phyloP scores from a whole-genome alignment of 2,329 filamentous ascomycete genomes.

The Dothideomycetidae sp. region DNA sequence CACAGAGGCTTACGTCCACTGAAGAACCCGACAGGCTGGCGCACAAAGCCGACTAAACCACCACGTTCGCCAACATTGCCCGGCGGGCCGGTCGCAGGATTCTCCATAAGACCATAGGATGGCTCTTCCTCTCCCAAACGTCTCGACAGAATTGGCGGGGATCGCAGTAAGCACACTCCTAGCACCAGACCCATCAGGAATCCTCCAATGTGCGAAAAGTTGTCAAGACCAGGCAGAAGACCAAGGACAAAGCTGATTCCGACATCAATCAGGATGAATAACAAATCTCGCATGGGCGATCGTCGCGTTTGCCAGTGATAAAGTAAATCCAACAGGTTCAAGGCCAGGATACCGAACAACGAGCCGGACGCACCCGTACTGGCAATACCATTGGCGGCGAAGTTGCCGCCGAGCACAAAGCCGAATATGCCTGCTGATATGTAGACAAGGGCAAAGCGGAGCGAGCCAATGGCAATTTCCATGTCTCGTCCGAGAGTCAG shows the following conservation, averaged over 20 bases:
- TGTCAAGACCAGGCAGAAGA: conserved; percentile 82
- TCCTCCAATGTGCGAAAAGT: conserved; percentile 93
- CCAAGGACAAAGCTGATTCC: conserved; percentile 84
- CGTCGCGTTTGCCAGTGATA: conserved; percentile 79
- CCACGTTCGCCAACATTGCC: conserved; percentile 7
- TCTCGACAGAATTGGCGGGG: conserved; percentile 63
- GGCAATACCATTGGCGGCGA: conserved; percentile 63
- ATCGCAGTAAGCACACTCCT: conserved; percentile 77
- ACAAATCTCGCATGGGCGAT: conserved; percentile 66
- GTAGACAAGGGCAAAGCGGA: conserved; percentile 84
- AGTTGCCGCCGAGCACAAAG: conserved; percentile 89
- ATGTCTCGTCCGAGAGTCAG: conserved; percentile 83
- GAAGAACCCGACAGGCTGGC: conserved; percentile 57
- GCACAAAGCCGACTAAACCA: conserved; percentile 30
- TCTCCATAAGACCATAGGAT: conserved; percentile 52
- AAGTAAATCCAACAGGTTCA: conserved; percentile 75
- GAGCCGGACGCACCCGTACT: conserved; percentile 78
- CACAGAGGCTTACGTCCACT: conserved; percentile 82
- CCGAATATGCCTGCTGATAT: conserved; percentile 87
- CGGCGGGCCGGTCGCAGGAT: conserved; percentile 6
- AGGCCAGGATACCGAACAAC: conserved; percentile 81
- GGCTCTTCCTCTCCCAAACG: conserved; percentile 55
- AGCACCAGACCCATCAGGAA: conserved; percentile 84
- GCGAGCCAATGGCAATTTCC: conserved; percentile 74
- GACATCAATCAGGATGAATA: conserved; percentile 75